Evolutionary conservation across 805 yeast species (phyloP).

Genomic region (Ogataea corticis): DNA sequence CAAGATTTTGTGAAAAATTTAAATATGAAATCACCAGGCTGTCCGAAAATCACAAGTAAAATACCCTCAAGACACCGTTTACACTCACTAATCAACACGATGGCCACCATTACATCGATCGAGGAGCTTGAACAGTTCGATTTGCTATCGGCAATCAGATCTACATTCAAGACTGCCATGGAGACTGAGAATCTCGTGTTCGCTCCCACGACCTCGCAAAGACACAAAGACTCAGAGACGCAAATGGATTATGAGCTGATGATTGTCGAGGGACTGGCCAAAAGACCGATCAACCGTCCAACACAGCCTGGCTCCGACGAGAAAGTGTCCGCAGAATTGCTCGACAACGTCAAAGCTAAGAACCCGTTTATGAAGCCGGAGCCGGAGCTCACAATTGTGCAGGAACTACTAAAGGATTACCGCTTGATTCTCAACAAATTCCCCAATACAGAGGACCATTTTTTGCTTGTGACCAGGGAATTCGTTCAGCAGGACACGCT

Average conservation of each 20-base stretch:
- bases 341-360: conserved; percentile 35
- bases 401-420: conserved; percentile 52
- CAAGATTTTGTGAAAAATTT: too few species aligned
- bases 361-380: conserved; percentile 86
- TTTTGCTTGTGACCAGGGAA: conserved; percentile 73
- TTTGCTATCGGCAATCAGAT: conserved; percentile 17
- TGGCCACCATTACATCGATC: conserved; percentile 14
- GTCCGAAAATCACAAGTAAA: too few species aligned
- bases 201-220: conserved; percentile 20
- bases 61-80: too few species aligned
- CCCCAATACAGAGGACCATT: conserved; percentile 79
- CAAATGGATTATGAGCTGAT: conserved; percentile 33
- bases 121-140: conserved; percentile 25
- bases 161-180: conserved; percentile 27
- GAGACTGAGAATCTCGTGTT: conserved; percentile 27
- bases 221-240: conserved; percentile 23
- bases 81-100: background rate
- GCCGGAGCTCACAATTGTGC: conserved; percentile 64
- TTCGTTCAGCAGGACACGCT: conserved; percentile 74
- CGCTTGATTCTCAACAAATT: conserved; percentile 80
- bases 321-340: conserved; percentile 36
- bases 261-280: conserved; percentile 34
- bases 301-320: conserved; percentile 35
- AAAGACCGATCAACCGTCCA: conserved; percentile 38
- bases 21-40: too few species aligned